Evolutionary conservation across 345 rosid genomes (phyloP).

Genomic region (Barbarea vulgaris): DNA sequence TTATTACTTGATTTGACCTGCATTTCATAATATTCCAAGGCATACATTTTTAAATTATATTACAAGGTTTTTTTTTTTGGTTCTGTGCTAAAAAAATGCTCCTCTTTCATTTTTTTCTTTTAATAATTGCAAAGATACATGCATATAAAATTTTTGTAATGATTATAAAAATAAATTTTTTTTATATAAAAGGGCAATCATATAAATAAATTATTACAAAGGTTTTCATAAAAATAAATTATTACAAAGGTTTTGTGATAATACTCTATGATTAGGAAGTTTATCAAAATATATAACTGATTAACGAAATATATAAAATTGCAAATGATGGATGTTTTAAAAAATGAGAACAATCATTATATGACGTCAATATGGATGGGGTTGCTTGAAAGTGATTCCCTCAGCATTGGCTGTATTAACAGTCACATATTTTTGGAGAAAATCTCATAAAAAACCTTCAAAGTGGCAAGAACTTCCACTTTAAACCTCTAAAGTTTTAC

Average conservation of each 20-base stretch:
- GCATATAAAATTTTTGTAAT: not conserved
- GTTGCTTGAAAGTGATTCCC: not conserved
- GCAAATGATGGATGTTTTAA: not conserved
- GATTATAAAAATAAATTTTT: no score
- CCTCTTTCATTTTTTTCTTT: no score
- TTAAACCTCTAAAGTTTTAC: no score
- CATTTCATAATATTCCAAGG: not conserved
- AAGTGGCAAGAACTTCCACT: no score
- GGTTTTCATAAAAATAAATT: not conserved
- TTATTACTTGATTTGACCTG: conserved; percentile 2
- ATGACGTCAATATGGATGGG: not conserved
- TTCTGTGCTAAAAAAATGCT: not conserved
- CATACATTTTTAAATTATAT: not conserved
- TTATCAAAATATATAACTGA: no score
- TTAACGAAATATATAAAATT: not conserved
- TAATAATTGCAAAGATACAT: not conserved
- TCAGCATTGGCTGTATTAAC: not conserved
- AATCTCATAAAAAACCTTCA: no score
- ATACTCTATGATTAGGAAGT: no score
- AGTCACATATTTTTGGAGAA: no score
- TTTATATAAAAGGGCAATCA: no score
- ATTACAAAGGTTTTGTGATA: not conserved
- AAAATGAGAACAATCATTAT: not conserved
- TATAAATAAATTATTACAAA: no score
- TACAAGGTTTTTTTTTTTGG: not conserved